Evolutionary conservation across 1,284 basidiomycete species (phyloP).

Genomic region (Sporisorium iseilematis-ciliati): DNA sequence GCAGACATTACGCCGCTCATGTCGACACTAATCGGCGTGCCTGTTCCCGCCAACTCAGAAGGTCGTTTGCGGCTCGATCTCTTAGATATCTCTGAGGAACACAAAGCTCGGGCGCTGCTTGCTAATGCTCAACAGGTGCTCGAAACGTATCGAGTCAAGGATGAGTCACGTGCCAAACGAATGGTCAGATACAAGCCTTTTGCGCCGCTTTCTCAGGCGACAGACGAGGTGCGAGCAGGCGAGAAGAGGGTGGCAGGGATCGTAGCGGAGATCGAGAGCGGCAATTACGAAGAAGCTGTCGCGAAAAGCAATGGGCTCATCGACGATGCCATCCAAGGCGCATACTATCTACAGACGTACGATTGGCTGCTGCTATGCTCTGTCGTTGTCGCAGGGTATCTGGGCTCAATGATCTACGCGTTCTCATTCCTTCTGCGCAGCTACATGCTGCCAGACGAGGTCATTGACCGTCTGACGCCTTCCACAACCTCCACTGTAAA

Average conservation of each 20-base stretch:
- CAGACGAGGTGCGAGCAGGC: conserved; percentile 68
- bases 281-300: conserved; percentile 74
- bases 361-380: conserved; percentile 80
- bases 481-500: neutral
- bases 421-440: conserved; percentile 61
- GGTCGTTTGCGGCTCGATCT: conserved; percentile 69
- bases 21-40: conserved; percentile 69
- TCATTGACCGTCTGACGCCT: neutral
- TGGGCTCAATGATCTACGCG: conserved; percentile 77
- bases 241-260: conserved; percentile 70
- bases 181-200: conserved; percentile 59
- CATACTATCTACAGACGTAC: conserved; percentile 86
- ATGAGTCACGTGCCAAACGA: conserved; percentile 65
- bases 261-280: conserved; percentile 54
- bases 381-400: conserved; percentile 80
- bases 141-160: conserved; percentile 84
- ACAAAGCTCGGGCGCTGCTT: conserved; percentile 75
- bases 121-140: conserved; percentile 82
- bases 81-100: conserved; percentile 69
- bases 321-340: conserved; percentile 75
- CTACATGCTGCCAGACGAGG: conserved; percentile 41
- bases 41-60: conserved; percentile 69
- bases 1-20: conserved; percentile 86
- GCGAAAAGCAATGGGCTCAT: conserved; percentile 75
- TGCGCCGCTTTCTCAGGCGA: conserved; percentile 11